Evolutionary conservation across 1,284 basidiomycete genomes (phyloP).

Genomic region (Leccinum colubrinum): DNA sequence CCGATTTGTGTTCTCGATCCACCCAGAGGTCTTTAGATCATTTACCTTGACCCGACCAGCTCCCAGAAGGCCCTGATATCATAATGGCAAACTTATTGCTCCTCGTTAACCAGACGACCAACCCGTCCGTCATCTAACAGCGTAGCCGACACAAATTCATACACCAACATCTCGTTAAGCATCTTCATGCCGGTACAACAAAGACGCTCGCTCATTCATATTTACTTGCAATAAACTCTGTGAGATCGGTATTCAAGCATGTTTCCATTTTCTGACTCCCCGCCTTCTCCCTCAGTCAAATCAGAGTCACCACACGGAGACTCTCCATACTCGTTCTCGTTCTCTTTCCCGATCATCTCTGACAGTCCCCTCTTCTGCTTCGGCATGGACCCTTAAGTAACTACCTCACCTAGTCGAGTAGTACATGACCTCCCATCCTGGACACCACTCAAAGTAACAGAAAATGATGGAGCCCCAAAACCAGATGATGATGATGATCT

Average conservation of each 20-base stretch:
- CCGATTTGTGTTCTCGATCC: slow-evolving; percentile 25
- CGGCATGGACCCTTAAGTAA: slow-evolving; percentile 22
- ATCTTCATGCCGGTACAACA: slow-evolving; percentile 51
- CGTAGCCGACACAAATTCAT: slow-evolving; percentile 46
- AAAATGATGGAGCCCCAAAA: slow-evolving; percentile 8
- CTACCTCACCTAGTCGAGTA: background rate
- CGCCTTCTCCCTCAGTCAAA: slow-evolving; percentile 23
- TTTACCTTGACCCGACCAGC: slow-evolving; percentile 29
- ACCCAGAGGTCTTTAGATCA: background rate
- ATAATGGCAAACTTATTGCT: slow-evolving; percentile 56
- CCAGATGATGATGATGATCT: slow-evolving; percentile 9
- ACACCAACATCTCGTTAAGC: slow-evolving; percentile 49
- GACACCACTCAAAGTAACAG: slow-evolving; percentile 18
- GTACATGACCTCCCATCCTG: slow-evolving; percentile 28
- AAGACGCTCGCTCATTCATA: no score
- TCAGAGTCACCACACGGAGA: slow-evolving; percentile 27
- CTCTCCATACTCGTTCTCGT: slow-evolving; percentile 26
- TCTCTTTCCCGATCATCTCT: slow-evolving; percentile 14
- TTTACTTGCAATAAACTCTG: no score
- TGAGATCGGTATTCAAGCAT: no score
- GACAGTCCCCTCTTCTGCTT: slow-evolving; percentile 22
- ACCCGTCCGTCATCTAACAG: background rate
- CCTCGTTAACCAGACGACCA: slow-evolving; percentile 30
- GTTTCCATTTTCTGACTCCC: background rate
- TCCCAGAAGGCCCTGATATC: slow-evolving; percentile 49